Base-by-base conservation (phyloP, 2,329 filamentous ascomycete genomes). In the Aspergillus sojae region DNA sequence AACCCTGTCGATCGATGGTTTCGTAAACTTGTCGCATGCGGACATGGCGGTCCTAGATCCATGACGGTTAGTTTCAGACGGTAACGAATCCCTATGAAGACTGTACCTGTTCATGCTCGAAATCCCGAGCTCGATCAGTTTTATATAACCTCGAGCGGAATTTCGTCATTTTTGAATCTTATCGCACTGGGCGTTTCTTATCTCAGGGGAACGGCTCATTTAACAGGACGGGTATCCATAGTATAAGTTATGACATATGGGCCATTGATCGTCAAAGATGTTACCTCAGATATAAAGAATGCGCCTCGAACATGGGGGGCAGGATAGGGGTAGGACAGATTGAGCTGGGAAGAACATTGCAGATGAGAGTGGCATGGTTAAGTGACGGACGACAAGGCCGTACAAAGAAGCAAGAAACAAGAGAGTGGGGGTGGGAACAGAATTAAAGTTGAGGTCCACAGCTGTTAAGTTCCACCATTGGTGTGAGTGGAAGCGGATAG, bases 11-110 rank as follows among this genome's bases (percentile, higher is more conserved):
- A 68, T 81, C 79, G 67, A 81, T 80, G 1, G 78, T 80, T 60
- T 79, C 77, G 64, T 81, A 81, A 58, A 81, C 78, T 66, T 80
- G 78, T 65, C 77, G 77, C 67, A 76, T 79, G 59, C 79, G 78
- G 12, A 80, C 77, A 72, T 77, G 74, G 65, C 78, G 78, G 68
- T 80, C 78, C 77, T 79, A 64, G 52, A 34, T 32, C 5, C 28
- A 19, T 32, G 32, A 43, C 7, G 28, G 41, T 57, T 4, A 57
- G 39, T 32, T 45, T 43, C 30, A 39, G 36, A 16, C 34, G 36
- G 16, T 11, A 39, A 57, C 10, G 10, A 26, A 39, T 7, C 36
- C 21, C 3, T 5, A 39, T 16, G 21, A n/a, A 41, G 30, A 43
- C 28, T 59, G 16, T 68, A 78, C 75, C 68, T 77, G 77, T 68